phyloP scores from a whole-genome alignment of 1,139 yeast genomes.

The Lodderomyces margitis region DNA sequence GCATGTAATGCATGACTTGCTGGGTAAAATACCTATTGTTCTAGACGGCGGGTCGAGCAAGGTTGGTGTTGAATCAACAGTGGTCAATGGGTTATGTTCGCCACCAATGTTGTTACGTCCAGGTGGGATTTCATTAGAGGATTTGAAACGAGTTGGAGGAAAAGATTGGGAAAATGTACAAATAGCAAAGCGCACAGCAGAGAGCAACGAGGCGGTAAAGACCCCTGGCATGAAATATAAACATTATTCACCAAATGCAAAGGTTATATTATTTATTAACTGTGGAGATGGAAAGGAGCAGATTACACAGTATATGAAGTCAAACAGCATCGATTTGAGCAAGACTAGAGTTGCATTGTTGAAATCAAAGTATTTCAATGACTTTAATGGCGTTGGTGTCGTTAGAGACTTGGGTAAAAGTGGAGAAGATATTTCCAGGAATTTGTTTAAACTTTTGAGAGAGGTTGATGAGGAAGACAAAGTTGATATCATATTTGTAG shows the following conservation, averaged over 20 bases:
- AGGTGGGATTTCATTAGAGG: slow-evolving; percentile 86
- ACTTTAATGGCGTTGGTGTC: slow-evolving; percentile 25
- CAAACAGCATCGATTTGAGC: slow-evolving; percentile 16
- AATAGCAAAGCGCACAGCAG: slow-evolving; percentile 66
- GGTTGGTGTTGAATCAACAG: slow-evolving; percentile 96
- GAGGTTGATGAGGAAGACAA: slow-evolving; percentile 59
- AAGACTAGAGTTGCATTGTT: slow-evolving; percentile 46
- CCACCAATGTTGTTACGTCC: slow-evolving; percentile 93
- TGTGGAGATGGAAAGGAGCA: slow-evolving; percentile 45
- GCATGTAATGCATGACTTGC: slow-evolving; percentile 78
- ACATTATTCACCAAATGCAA: slow-evolving; percentile 90
- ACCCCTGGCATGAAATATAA: slow-evolving; percentile 98
- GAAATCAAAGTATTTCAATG: slow-evolving; percentile 34
- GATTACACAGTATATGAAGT: slow-evolving; percentile 24
- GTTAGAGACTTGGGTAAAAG: slow-evolving; percentile 53
- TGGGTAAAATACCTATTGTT: slow-evolving; percentile 79
- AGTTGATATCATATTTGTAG: slow-evolving; percentile 68
- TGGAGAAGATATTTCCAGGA: slow-evolving; percentile 68
- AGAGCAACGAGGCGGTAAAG: slow-evolving; percentile 66
- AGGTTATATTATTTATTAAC: slow-evolving; percentile 65
- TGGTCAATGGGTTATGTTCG: slow-evolving; percentile 76
- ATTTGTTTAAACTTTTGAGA: slow-evolving; percentile 68
- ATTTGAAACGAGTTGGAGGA: slow-evolving; percentile 65
- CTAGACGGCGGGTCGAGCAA: slow-evolving; percentile 86
- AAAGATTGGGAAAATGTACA: slow-evolving; percentile 57